A percentile compares a stretch with the other conserved stretches of the same genome.
Conservation (phyloP, 164 flowering plant species). For the Berberis vulgaris region DNA sequence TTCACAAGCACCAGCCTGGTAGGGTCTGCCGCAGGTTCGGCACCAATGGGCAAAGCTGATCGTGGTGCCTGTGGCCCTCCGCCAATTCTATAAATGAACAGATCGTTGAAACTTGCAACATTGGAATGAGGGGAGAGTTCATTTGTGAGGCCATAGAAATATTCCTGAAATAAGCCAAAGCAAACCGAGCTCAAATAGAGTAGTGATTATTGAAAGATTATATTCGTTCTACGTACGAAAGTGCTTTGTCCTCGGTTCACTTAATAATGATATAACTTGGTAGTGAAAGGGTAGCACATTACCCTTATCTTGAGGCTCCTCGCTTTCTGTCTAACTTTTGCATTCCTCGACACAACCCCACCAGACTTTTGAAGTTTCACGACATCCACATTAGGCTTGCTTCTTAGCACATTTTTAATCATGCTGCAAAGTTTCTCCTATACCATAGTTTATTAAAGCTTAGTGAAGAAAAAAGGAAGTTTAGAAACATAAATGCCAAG, state of each 20-base stretch:
- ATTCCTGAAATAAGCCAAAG: constrained; percentile 48
- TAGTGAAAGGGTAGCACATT: constrained; percentile 7
- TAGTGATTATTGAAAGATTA: too few species aligned
- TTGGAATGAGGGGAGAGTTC: constrained; percentile 86
- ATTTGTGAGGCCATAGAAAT: constrained; percentile 80
- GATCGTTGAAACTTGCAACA: constrained; percentile 67
- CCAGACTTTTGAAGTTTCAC: constrained; percentile 98
- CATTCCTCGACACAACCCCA: constrained; percentile 82
- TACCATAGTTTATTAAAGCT: neutral
- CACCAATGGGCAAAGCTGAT: constrained; percentile 94
- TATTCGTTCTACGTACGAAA: too few species aligned
- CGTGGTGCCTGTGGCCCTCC: constrained; percentile 99
- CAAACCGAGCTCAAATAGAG: neutral
- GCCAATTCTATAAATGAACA: constrained; percentile 64
- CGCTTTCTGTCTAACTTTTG: constrained; percentile 63
- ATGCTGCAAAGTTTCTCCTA: constrained; percentile 96
- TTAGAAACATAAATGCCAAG: too few species aligned
- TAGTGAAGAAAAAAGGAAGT: neutral
- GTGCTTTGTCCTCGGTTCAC: too few species aligned
- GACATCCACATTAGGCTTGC: constrained; percentile 77
- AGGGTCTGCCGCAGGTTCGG: constrained; percentile 90
- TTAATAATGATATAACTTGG: too few species aligned
- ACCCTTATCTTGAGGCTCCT: constrained; percentile 79
- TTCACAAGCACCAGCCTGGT: constrained; percentile 60
- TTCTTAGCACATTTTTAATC: constrained; percentile 72